Base-by-base conservation (phyloP, 2,329 filamentous ascomycete species). In the Penicillium sp. region DNA sequence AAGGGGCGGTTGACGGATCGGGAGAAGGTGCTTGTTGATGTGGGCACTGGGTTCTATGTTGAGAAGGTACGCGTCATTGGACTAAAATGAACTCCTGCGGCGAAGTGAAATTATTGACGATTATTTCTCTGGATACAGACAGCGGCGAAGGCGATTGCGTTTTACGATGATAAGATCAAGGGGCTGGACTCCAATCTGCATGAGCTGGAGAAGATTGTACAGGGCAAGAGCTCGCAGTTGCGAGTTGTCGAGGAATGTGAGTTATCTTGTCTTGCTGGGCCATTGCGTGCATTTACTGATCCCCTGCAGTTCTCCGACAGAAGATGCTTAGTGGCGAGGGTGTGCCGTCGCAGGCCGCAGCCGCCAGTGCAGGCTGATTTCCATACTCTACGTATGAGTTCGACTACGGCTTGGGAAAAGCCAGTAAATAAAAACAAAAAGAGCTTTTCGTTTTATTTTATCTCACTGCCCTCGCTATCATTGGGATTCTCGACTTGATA, bases 11-110 rank as follows among this genome's bases (percentile, higher is more conserved):
- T 97, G 27, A 77, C 85, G 31, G 80, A 84, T 64, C 77, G 83
- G 2, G 79, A 87, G 41, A 83, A 81, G 46, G 88, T 95, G 5
- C 75, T 97, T 43, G 88, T 97, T 27, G 91, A 97, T 65, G 81
- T 96, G 14, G 91, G 91, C 14, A 97, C 91, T 1, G 91, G 91
- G 0, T 97, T 94, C 64, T 90, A 89, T 60, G 83, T 97, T 37
- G 90, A 97, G 70, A 98, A 98, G 80, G 84, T 85, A 51, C 41
- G 59, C 39, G n/a, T n/a, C n/a, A n/a, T n/a, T n/a, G n/a, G n/a
- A n/a, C n/a, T n/a, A n/a, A n/a, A n/a, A n/a, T n/a, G n/a, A n/a
- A n/a, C n/a, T n/a, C n/a, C n/a, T n/a, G n/a, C n/a, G n/a, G n/a
- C n/a, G n/a, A n/a, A n/a, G n/a, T n/a, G n/a, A n/a, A n/a, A n/a